Conservation (phyloP, 306 rosid species). For the Luffa acutangula region DNA sequence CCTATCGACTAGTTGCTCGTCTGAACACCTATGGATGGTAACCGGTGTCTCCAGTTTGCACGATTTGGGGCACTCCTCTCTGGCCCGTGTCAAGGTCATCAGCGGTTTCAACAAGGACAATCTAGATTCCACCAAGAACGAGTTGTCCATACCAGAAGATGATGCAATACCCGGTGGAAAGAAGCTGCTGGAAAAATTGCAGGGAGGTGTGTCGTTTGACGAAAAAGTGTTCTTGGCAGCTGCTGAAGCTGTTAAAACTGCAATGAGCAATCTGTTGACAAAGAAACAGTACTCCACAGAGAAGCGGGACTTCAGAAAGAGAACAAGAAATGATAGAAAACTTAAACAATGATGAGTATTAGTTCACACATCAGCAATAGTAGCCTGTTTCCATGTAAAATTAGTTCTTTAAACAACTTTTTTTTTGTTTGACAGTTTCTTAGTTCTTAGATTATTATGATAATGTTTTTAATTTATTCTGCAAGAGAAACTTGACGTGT, state of each 20-base stretch:
- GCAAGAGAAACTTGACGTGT: neutral
- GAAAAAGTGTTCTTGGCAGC: constrained; percentile 51
- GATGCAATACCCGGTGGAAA: constrained; percentile 53
- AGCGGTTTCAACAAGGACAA: constrained; percentile 28
- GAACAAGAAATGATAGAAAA: constrained; percentile 82
- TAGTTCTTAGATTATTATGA: constrained; percentile 4
- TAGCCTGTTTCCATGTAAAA: neutral
- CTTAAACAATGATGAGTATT: constrained; percentile 21
- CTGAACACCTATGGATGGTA: constrained; percentile 69
- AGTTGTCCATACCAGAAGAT: constrained; percentile 37
- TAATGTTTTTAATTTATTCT: constrained; percentile 13
- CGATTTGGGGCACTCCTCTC: constrained; percentile 29
- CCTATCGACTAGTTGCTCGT: constrained; percentile 30
- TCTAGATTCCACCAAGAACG: constrained; percentile 15
- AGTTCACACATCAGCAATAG: neutral
- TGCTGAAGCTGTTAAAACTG: constrained; percentile 78
- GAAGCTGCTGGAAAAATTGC: constrained; percentile 57
- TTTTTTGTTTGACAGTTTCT: constrained; percentile 7
- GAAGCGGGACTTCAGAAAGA: constrained; percentile 69
- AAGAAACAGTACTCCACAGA: constrained; percentile 78
- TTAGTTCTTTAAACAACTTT: neutral
- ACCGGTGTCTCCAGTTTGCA: constrained; percentile 64
- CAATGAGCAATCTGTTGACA: constrained; percentile 70
- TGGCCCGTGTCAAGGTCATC: constrained; percentile 54
- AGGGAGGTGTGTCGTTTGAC: constrained; percentile 59